Conservation (phyloP, 371 early-diverging fungal species). For the Mucor indicus region DNA sequence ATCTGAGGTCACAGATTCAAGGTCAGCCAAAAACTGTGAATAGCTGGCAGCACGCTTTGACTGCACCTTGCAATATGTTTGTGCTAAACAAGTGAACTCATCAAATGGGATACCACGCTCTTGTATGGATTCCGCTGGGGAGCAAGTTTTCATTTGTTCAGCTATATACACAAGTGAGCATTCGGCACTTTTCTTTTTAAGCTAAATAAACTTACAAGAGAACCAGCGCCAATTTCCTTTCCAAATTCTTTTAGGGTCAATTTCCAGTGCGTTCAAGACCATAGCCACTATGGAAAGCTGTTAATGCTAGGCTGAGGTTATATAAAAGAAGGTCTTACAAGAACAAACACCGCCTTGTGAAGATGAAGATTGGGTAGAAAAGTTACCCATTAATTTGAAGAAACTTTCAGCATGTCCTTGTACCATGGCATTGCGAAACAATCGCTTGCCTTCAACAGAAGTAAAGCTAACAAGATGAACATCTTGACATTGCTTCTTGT, state of each 20-base stretch:
- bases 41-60: conserved; percentile 63
- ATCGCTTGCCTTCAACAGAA: conserved; percentile 69
- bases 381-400: conserved; percentile 82
- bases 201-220: conserved; percentile 30
- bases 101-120: conserved; percentile 81
- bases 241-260: conserved; percentile 88
- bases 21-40: conserved; percentile 70
- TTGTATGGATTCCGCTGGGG: conserved; percentile 66
- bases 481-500: not conserved
- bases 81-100: conserved; percentile 82
- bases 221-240: conserved; percentile 93
- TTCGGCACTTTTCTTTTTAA: too few relatives aligned
- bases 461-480: conserved; percentile 30
- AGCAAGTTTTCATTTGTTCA: conserved; percentile 81
- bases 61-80: conserved; percentile 74
- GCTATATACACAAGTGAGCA: conserved; percentile 54
- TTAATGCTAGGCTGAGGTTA: not conserved
- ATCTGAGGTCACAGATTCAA: conserved; percentile 62
- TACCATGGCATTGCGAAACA: conserved; percentile 76
- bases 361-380: conserved; percentile 84
- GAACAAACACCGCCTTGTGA: conserved; percentile 50
- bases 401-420: conserved; percentile 82
- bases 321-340: conserved; percentile 34
- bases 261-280: conserved; percentile 89
- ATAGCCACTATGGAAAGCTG: conserved; percentile 61